Evolutionary conservation across 768 basidiomycete genomes (phyloP).

Genomic region (Tylopilus sp.): DNA sequence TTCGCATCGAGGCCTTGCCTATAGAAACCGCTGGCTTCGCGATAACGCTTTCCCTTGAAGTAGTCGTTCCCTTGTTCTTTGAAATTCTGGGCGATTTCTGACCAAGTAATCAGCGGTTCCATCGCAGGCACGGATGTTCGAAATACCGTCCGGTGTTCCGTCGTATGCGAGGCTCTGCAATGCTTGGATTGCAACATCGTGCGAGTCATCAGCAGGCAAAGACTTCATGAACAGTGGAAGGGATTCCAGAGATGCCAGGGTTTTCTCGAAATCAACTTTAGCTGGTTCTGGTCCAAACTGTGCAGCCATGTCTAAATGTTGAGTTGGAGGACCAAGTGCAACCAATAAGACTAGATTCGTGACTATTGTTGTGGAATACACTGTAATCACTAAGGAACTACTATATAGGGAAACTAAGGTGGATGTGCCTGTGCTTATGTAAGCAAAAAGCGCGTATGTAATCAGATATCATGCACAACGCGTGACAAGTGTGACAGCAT

Average conservation of each 20-base stretch:
- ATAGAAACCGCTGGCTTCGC: slow-evolving; percentile 89
- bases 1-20: slow-evolving; percentile 85
- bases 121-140: not conserved
- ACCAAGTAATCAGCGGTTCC: not conserved
- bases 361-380: no score
- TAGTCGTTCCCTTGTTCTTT: slow-evolving; percentile 97
- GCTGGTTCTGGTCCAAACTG: slow-evolving; percentile 25
- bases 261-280: slow-evolving; percentile 29
- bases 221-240: slow-evolving; percentile 92
- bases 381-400: no score
- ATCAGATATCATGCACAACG: no score
- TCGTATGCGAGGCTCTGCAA: slow-evolving; percentile 84
- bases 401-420: no score
- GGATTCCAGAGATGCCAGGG: slow-evolving; percentile 50
- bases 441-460: no score
- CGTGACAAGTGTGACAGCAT: no score
- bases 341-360: slow-evolving; percentile 22
- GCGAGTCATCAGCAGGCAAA: slow-evolving; percentile 63
- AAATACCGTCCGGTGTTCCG: slow-evolving; percentile 91
- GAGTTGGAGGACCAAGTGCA: not conserved
- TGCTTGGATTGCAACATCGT: slow-evolving; percentile 70
- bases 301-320: slow-evolving; percentile 14
- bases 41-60: slow-evolving; percentile 79
- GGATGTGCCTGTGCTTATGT: no score
- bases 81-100: slow-evolving; percentile 89